Base-by-base conservation (phyloP, 1,284 basidiomycete species). In the Malassezia slooffiae region DNA sequence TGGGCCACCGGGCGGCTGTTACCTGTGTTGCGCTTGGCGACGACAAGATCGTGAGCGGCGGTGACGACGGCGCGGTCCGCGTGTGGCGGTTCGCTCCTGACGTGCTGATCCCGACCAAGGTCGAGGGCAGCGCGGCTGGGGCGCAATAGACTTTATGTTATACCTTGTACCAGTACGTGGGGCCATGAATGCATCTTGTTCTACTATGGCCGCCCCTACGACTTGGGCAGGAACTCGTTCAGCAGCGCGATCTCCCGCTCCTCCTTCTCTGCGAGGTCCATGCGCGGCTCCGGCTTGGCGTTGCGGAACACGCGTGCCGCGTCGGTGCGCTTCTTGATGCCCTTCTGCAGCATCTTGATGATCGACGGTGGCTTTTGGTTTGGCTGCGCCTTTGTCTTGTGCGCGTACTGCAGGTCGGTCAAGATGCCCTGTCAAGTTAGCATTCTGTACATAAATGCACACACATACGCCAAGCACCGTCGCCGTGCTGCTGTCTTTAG, bases 31-130 rank as follows among this genome's bases (percentile, higher is more conserved):
- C 80, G 23, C 76, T 97, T 3, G 85, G 84, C 1, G 91, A 96
- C 70, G 90, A 95, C 70, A 90, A 90, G 73, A 85, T 96, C 47
- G 80, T 96, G 5, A 89, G 86, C 22, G 91, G 90, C 2, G 85
- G 85, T 48, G 91, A 95, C 70, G 87, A 93, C 60, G 78, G 81
- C 10, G 80, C 84, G 52, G 72, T 89, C 11, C 56, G 57, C 29
- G 55, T 69, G 15, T 66, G 62, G 59, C 55, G 53, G 33, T 69
- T 68, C 40, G 60, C 49, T 16, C 34, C 22, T 20, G 15, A n/a
- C 26, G 34, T 29, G 11, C 31, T 20, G n/a, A n/a, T 12, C 12
- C 28, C 21, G 5, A 19, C 16, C 12, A 3, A 10, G 17, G 6
- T 5, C 12, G 33, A 34, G 21, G 5, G 16, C 9, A 17, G 4